These are phyloP conservation scores for Xylariaceae sp. DNA, from an alignment of 2,329 filamentous ascomycete species.

Conservation along the genomic window DNA sequence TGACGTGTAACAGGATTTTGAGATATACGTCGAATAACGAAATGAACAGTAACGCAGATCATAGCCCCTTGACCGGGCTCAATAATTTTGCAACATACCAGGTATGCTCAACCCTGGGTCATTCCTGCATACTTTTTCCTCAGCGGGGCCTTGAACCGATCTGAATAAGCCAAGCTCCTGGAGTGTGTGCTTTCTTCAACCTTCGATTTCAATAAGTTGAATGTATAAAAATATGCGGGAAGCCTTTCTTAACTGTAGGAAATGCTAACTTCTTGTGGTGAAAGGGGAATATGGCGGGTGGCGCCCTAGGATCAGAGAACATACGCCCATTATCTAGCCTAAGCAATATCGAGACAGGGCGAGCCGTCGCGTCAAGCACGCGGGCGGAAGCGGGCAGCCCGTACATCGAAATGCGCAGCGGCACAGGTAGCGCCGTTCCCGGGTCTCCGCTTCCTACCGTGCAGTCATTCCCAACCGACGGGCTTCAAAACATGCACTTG, in stretches of 20 bases:
- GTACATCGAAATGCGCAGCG: conserved; percentile 17
- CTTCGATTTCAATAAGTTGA: neutral
- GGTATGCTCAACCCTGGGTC: conserved; percentile 4
- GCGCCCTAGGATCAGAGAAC: conserved; percentile 19
- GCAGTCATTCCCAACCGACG: conserved; percentile 37
- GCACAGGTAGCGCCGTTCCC: conserved; percentile 9
- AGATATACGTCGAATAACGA: conserved; percentile 29
- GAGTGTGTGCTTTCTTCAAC: neutral
- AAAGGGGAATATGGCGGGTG: conserved; percentile 32
- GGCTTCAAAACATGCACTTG: conserved; percentile 44
- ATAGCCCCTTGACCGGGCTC: conserved; percentile 18
- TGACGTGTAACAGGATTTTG: conserved; percentile 26
- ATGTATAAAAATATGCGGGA: neutral
- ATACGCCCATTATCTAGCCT: conserved; percentile 8
- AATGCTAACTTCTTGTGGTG: conserved; percentile 25
- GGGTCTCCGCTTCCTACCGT: conserved; percentile 22
- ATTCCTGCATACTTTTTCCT: neutral
- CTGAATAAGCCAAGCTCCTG: neutral
- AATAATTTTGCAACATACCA: conserved; percentile 27
- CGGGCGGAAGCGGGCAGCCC: conserved; percentile 18
- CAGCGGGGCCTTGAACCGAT: neutral
- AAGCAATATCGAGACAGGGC: conserved; percentile 8
- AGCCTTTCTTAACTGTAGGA: neutral
- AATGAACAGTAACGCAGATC: conserved; percentile 25
- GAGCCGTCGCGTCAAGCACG: conserved; percentile 17